A percentile compares a stretch with the other conserved stretches of the same genome.
phyloP scores from a whole-genome alignment of 1,139 yeast species.

The Taiozyma sp. region DNA sequence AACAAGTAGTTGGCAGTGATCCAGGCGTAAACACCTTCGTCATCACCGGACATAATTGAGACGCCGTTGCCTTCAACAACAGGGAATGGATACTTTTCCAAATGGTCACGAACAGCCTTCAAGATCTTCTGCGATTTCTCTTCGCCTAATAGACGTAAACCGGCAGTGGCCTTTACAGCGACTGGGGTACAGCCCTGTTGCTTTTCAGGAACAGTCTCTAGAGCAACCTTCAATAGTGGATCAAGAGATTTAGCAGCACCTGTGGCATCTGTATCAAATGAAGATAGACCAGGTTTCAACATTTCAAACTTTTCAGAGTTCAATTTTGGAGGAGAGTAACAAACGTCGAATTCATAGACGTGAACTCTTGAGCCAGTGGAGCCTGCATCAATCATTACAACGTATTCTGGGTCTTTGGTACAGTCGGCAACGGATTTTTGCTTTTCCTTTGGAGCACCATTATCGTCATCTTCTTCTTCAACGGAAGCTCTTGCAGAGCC shows the following conservation, averaged over 20 bases:
- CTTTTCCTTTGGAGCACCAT: constrained; percentile 2
- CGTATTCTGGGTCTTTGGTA: constrained; percentile 44
- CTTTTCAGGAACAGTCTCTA: constrained; percentile 68
- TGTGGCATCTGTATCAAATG: constrained; percentile 70
- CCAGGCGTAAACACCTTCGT: constrained; percentile 99
- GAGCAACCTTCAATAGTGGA: constrained; percentile 69
- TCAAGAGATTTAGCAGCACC: constrained; percentile 91
- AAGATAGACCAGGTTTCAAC: constrained; percentile 90
- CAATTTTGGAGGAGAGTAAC: constrained; percentile 76
- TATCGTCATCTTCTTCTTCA: constrained; percentile 2
- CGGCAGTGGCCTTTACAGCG: constrained; percentile 98
- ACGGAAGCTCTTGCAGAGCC: constrained; percentile 3
- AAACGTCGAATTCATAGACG: constrained; percentile 84
- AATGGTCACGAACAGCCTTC: constrained; percentile 67
- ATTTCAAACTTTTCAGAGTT: constrained; percentile 78
- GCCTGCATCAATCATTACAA: constrained; percentile 95
- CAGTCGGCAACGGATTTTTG: constrained; percentile 22
- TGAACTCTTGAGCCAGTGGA: constrained; percentile 96
- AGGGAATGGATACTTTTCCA: constrained; percentile 83
- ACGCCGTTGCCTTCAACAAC: constrained; percentile 84
- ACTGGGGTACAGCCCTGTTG: constrained; percentile 82
- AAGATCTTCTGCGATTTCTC: constrained; percentile 67
- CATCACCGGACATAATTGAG: constrained; percentile 91
- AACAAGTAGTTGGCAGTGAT: constrained; percentile 88
- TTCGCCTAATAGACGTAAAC: constrained; percentile 81